Base-by-base conservation (phyloP, 768 basidiomycete genomes). In the Psilocybe cubensis region DNA sequence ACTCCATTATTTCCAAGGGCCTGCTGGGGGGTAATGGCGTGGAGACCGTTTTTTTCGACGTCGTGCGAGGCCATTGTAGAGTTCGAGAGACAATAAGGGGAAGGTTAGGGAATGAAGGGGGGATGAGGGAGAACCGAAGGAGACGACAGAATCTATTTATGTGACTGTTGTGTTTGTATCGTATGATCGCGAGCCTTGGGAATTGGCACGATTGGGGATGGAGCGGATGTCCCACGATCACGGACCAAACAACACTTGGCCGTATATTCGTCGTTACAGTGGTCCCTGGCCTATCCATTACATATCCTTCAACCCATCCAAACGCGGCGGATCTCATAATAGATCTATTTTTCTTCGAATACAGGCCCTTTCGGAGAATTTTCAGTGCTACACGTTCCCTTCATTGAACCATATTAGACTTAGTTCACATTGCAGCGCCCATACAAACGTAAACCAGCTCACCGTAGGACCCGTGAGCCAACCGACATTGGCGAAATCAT, bases 31-130 rank as follows among this genome's bases (percentile, higher is more conserved):
- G 63, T 38, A 10, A 66, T 71, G 2, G 71, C 70, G 44, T 72
- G 65, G 38, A 72, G 48, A 29, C 57, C 57, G 52, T 67, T 74
- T 67, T 76, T 79, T 66, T 79, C 77, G 59, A 76, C 51, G 59
- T 78, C 77, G 57, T 31, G 45, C 6, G 48, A 12, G 17, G 55
- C 24, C 48, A 49, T 51, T 56, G 50, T 40, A 49, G 47, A 44
- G 29, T 18, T 33, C 28, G 44, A 29, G 33, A 27, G 28, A 21
- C 12, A 20, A 27, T 24, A 55, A 41, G 49, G 49, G 35, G 24
- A 10, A 18, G 45, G 24, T 21, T 33, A 47, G 35, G 12, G 40
- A 44, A 18, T 4, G 33, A 10, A 18, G 41, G 46, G 54, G 48
- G 49, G 45, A 60, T 41, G 43, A 31, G 18, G 21, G 47, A 41